Percentiles rank a stretch among this genome's conserved stretches.
Evolutionary conservation across 2,329 filamentous ascomycete species (phyloP).

Genomic region (Didymella exigua): DNA sequence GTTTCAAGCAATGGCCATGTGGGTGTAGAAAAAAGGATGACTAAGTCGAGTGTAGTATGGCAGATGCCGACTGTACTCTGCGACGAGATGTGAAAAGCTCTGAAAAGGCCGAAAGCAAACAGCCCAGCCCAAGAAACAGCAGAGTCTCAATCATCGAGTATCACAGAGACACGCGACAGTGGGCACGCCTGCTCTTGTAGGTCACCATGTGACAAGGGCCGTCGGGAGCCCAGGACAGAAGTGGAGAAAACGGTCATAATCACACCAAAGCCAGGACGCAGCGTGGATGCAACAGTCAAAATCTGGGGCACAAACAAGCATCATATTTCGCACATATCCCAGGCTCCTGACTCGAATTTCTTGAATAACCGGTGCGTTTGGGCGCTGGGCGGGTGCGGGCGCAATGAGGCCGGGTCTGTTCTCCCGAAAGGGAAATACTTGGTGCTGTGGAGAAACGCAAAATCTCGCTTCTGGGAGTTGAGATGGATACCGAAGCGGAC

Average conservation of each 20-base stretch:
- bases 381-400: background rate
- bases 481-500: background rate
- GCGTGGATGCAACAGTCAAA: background rate
- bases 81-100: conserved; percentile 2
- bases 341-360: background rate
- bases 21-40: background rate
- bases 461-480: background rate
- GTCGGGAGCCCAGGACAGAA: conserved; percentile 10
- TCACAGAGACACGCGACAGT: conserved; percentile 7
- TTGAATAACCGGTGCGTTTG: background rate
- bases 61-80: background rate
- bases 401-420: conserved; percentile 1
- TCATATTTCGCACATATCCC: background rate
- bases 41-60: background rate
- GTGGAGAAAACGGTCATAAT: conserved; percentile 17
- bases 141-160: background rate
- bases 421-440: conserved; percentile 16
- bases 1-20: too few relatives aligned
- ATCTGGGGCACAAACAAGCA: conserved; percentile 2
- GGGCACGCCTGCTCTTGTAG: conserved; percentile 9
- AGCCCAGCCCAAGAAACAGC: conserved; percentile 4
- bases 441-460: background rate
- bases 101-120: background rate
- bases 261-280: background rate
- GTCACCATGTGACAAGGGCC: conserved; percentile 1